Conservation (phyloP, 2,329 filamentous ascomycete genomes). For the Aspergillus flavus region DNA sequence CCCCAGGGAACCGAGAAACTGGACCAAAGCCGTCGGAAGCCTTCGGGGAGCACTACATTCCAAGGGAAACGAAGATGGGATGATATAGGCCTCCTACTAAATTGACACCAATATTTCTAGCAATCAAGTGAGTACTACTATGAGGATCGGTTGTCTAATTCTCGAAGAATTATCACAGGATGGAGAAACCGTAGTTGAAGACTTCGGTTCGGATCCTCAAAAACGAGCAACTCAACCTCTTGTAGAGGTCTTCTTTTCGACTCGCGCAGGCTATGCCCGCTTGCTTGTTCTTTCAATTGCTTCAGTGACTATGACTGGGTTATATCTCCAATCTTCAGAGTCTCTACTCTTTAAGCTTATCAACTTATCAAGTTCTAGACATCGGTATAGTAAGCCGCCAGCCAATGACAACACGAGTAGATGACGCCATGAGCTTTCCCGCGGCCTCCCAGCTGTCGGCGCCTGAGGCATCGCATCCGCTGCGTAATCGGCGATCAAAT, state of each 20-base stretch:
- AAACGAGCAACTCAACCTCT: background rate
- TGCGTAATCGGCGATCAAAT: background rate
- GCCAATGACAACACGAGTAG: background rate
- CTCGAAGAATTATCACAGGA: background rate
- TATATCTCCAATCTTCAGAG: background rate
- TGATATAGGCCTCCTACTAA: background rate
- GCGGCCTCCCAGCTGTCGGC: background rate
- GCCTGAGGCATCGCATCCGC: background rate
- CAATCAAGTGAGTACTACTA: too few relatives aligned
- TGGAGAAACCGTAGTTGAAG: background rate
- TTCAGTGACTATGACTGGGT: background rate
- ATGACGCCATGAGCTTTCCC: slow-evolving; percentile 2
- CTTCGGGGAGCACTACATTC: background rate
- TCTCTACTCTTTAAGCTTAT: background rate
- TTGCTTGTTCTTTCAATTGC: background rate
- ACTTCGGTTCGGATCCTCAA: background rate
- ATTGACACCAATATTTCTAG: background rate
- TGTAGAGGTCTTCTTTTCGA: background rate
- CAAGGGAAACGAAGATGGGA: background rate
- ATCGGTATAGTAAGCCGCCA: background rate
- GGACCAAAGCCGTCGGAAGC: background rate
- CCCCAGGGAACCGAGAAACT: background rate
- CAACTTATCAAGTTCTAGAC: background rate
- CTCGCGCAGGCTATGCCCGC: background rate
- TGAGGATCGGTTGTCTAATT: background rate